Base-by-base conservation (phyloP, 805 yeast genomes). In the Tetrapisispora iriomotensis region DNA sequence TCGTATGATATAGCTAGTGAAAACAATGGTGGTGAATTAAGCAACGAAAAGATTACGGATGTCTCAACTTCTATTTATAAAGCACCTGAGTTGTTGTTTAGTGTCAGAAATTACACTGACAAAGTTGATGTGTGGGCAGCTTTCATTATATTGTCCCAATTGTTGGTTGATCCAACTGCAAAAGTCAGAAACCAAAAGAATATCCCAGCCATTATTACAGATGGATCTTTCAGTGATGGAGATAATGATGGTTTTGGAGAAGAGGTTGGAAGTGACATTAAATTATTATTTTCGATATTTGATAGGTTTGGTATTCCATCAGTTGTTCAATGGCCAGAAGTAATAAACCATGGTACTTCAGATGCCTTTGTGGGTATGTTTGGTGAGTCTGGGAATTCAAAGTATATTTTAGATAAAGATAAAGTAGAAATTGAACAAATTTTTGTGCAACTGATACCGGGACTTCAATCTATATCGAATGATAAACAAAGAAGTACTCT, bases 11-110 rank as follows among this genome's bases (percentile, higher is more conserved):
- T 49, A 1, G 53, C 58, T 6, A 37, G 42, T 64, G 29, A 4
- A 31, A 37, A 20, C 53, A 56, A 37, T 21, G 27, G 17, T 31
- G 6, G 35, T n/a, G 68, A 56, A 31, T 45, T 50, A 12, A 29
- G 43, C 2, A 49, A 54, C 18, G 39, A 46, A 6, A 66, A 65
- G 40, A 55, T 68, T 25, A 56, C 67, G 10, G 76, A 72, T 41
- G 77, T 86, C 8, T 71, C 80, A 17, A 79, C 90, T 0, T 77
- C 80, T 1, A 70, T 68, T 34, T 86, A 77, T 60, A 78, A 82
- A 47, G 79, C 94, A 0, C 90, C 94, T 0, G 94, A 85, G 49
- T 60, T 82, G 34, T 62, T 84, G 33, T 70, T 82, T 34, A 82
- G 86, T 1, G 65, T 72, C 8, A 55, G 64, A 13, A 62, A 67